Percentiles rank a stretch among this genome's conserved stretches.
Conservation (phyloP, 2,329 filamentous ascomycete species). For the Exophiala mesophila region DNA sequence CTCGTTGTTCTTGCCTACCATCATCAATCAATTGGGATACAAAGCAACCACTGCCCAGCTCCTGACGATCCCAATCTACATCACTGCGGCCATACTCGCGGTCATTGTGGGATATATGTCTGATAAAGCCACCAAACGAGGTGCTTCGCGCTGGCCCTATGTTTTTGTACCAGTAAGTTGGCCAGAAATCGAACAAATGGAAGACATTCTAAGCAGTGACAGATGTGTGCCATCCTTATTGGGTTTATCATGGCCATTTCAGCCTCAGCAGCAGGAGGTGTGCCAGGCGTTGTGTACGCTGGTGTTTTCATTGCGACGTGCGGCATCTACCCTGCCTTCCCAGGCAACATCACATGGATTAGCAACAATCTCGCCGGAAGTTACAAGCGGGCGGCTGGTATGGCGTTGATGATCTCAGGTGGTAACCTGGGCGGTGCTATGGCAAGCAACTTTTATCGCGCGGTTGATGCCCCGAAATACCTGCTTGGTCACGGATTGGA, state of each 20-base stretch:
- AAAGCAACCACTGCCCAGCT: slow-evolving; percentile 37
- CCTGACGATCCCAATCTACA: slow-evolving; percentile 39
- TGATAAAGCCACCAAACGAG: slow-evolving; percentile 47
- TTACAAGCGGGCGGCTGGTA: slow-evolving; percentile 53
- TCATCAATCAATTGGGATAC: slow-evolving; percentile 40
- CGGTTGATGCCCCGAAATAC: slow-evolving; percentile 46
- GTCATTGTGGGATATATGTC: slow-evolving; percentile 51
- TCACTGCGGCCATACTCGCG: slow-evolving; percentile 35
- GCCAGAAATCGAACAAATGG: background rate
- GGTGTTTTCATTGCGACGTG: slow-evolving; percentile 45
- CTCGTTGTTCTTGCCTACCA: slow-evolving; percentile 35
- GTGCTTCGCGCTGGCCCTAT: slow-evolving; percentile 43
- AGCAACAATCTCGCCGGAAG: slow-evolving; percentile 56
- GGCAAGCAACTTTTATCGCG: slow-evolving; percentile 67
- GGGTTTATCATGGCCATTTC: slow-evolving; percentile 53
- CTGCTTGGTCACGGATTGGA: slow-evolving; percentile 49
- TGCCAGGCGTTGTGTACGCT: slow-evolving; percentile 43
- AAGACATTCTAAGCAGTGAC: background rate
- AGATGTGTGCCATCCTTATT: slow-evolving; percentile 48
- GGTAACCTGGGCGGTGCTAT: slow-evolving; percentile 45
- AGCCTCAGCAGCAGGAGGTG: slow-evolving; percentile 28
- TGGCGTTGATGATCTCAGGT: slow-evolving; percentile 60
- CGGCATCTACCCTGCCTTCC: slow-evolving; percentile 45
- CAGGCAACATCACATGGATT: slow-evolving; percentile 52
- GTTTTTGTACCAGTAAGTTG: slow-evolving; percentile 43